These are phyloP conservation scores for Avena sativa DNA, from an alignment of 176 grass and related monocot species.

Conservation along the genomic window DNA sequence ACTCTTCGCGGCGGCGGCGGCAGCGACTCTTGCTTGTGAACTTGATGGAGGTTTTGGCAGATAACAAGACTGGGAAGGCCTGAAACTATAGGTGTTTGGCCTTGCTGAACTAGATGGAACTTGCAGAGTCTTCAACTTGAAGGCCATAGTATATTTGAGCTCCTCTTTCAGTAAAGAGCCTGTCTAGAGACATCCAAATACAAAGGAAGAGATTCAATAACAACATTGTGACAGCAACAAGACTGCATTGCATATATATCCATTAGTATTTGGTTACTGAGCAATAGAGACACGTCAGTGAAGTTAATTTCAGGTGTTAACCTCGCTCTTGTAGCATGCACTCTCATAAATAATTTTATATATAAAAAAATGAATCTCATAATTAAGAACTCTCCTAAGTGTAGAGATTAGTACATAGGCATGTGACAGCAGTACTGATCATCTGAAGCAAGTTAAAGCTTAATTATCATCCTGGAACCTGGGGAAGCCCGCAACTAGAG, in stretches of 20 bases:
- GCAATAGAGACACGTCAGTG: background rate
- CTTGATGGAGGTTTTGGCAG: background rate
- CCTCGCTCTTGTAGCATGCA: background rate
- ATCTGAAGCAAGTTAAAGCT: background rate
- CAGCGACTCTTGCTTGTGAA: background rate
- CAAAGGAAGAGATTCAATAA: background rate
- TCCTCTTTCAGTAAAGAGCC: background rate
- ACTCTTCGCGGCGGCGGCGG: background rate
- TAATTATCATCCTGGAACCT: background rate
- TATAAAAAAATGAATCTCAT: too few species aligned
- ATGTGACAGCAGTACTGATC: background rate
- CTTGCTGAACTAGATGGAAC: slow-evolving; percentile 28
- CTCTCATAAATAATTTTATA: background rate
- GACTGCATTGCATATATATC: background rate
- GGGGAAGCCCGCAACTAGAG: background rate
- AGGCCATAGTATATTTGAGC: slow-evolving; percentile 35
- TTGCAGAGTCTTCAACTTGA: slow-evolving; percentile 46
- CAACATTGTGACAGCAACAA: background rate
- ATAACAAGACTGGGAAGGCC: background rate
- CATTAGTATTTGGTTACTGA: background rate
- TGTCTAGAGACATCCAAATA: slow-evolving; percentile 23
- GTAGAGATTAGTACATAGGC: background rate
- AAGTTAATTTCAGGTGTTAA: background rate
- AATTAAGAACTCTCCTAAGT: background rate
- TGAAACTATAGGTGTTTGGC: background rate